phyloP scores from a whole-genome alignment of 345 rosid species.

The Mallotus nudiflorus region DNA sequence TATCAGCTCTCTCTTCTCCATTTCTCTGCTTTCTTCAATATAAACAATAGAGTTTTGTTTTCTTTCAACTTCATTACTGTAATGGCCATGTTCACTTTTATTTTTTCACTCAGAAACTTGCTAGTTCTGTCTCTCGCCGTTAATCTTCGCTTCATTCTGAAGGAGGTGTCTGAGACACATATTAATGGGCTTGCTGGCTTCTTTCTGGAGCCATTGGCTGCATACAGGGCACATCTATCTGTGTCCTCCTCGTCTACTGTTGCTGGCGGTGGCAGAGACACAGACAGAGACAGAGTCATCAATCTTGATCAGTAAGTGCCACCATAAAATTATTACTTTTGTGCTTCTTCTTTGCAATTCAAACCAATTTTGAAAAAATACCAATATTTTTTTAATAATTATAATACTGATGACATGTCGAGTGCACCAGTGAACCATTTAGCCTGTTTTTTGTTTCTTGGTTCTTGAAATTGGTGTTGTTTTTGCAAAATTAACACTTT shows the following conservation, averaged over 20 bases:
- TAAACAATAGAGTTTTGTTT: background rate
- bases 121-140: slow-evolving; percentile 66
- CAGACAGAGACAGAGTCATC: slow-evolving; percentile 44
- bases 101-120: slow-evolving; percentile 55
- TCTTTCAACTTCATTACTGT: background rate
- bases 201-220: slow-evolving; percentile 12
- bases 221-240: slow-evolving; percentile 20
- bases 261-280: slow-evolving; percentile 34
- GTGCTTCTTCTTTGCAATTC: too few species aligned
- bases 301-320: slow-evolving; percentile 65
- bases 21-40: too few species aligned
- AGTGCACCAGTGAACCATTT: background rate
- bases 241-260: slow-evolving; percentile 10
- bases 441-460: background rate
- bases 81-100: slow-evolving; percentile 41
- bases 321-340: background rate
- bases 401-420: background rate
- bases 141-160: slow-evolving; percentile 60
- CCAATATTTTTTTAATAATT: background rate
- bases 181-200: slow-evolving; percentile 10
- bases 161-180: slow-evolving; percentile 30
- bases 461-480: background rate
- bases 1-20: too few species aligned
- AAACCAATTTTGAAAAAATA: background rate
- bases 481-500: slow-evolving; percentile 3